Conservation (phyloP, 345 rosid species). For the Laguncularia racemosa region DNA sequence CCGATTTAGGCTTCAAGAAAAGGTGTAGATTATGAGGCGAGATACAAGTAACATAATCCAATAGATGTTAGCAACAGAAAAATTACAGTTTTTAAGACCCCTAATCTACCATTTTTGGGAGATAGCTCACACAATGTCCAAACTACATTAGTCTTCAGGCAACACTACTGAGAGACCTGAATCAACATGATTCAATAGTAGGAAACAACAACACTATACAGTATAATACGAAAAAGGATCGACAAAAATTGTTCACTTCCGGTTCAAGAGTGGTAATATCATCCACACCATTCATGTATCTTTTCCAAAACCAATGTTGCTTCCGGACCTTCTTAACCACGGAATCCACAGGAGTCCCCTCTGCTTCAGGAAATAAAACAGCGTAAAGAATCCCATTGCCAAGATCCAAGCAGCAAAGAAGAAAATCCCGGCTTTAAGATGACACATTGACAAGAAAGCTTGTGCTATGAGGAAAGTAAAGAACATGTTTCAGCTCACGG, state of each 20-base stretch:
- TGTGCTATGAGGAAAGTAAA: constrained; percentile 67
- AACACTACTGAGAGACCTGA: too few relatives aligned
- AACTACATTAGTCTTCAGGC: too few relatives aligned
- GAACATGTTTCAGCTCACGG: constrained; percentile 58
- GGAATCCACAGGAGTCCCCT: constrained; percentile 39
- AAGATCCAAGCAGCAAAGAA: constrained; percentile 58
- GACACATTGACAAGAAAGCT: constrained; percentile 56
- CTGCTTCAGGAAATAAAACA: constrained; percentile 51
- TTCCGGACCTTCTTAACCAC: constrained; percentile 48
- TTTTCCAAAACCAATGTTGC: constrained; percentile 32
- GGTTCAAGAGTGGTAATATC: too few relatives aligned
- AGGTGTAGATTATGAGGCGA: too few relatives aligned
- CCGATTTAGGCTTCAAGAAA: too few relatives aligned
- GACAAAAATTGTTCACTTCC: too few relatives aligned
- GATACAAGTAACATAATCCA: too few relatives aligned
- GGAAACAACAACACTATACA: too few relatives aligned
- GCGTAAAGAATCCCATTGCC: constrained; percentile 39
- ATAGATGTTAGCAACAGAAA: too few relatives aligned
- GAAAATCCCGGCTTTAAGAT: constrained; percentile 38
- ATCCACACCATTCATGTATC: constrained; percentile 14
- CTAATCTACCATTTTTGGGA: neutral
- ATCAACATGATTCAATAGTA: too few relatives aligned
- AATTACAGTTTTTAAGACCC: too few relatives aligned
- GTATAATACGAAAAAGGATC: too few relatives aligned
- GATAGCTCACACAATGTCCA: neutral